A percentile compares a stretch with the other conserved stretches of the same genome.
Conservation (phyloP, 371 early-diverging fungal species). For the Mortierella sp. region DNA sequence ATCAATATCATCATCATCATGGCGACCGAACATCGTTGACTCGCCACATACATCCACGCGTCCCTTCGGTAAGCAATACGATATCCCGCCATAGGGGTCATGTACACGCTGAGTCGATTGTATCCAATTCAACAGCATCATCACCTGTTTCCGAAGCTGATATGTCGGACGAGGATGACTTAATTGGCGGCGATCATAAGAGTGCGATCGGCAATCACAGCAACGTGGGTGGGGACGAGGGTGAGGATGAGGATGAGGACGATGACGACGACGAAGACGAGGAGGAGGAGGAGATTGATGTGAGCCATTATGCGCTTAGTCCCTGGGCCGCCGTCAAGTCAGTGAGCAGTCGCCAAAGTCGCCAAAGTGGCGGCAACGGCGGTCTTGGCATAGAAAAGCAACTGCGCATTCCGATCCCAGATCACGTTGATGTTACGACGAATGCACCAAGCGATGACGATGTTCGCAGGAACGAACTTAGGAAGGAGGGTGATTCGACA, state of each 20-base stretch:
- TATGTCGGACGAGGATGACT: constrained; percentile 11
- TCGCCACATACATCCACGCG: neutral
- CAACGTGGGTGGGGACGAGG: neutral
- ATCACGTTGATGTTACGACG: neutral
- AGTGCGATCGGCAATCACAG: no score
- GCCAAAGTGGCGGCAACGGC: neutral
- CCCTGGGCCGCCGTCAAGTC: constrained; percentile 19
- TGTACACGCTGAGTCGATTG: constrained; percentile 3
- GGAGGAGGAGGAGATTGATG: constrained; percentile 4
- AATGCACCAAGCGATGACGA: neutral
- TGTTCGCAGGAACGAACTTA: neutral
- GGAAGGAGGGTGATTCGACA: neutral
- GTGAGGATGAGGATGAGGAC: constrained; percentile 1
- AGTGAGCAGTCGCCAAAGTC: no score
- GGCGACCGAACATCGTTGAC: neutral
- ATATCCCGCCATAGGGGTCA: neutral
- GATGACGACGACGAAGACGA: constrained; percentile 3
- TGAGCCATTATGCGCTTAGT: constrained; percentile 26
- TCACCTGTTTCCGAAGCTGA: constrained; percentile 10
- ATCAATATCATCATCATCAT: neutral
- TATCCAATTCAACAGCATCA: constrained; percentile 20
- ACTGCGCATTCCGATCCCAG: neutral
- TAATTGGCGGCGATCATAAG: no score
- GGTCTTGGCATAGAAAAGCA: no score
- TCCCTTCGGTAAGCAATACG: neutral